Base-by-base conservation (phyloP, 140 eudicot species). In the Oenanthe javanica region DNA sequence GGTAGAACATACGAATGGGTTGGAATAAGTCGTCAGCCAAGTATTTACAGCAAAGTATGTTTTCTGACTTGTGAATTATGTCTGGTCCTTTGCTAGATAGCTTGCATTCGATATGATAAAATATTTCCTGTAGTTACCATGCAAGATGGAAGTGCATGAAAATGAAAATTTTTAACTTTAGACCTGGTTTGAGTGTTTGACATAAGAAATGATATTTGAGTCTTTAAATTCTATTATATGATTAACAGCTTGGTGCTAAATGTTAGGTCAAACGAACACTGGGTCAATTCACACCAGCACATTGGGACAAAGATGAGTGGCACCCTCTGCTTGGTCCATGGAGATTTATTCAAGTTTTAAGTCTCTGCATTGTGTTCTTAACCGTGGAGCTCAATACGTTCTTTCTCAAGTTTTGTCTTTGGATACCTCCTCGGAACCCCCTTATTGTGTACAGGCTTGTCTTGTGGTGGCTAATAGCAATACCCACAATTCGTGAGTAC, bases 261-360 rank as follows among this genome's bases (percentile, higher is more conserved):
- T 49, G 61, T 71, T 85, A 95, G 99, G 95, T 95, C n/a, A 95
- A 90, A 75, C 87, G 99, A 63, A 95, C 99, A 48, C 79, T 95
- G 72, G 96, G 97, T 49, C 99, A 95, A 77, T 95, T 95, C 74
- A 95, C 99, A 5, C 99, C 99, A 21, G 99, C 99, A 45, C 87
- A 85, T 19, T 95, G 99, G 99, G 99, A 95, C 87, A 95, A 95
- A 89, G 99, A 95, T 76, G 99, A 95, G 85, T 95, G 99, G 99
- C 97, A 89, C 82, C 97, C 97, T 25, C 91, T 95, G 80, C 97
- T 90, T 40, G 97, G 99, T 31, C 99, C 99, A 31, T 92, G 93
- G 89, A 90, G 99, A 59, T 95, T 95, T 86, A 77, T 95, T 42
- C 97, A 95, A 95, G 97, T 95, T 79, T 88, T 95, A 25, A 86